Percentiles rank a stretch among this genome's conserved stretches.
Evolutionary conservation across 805 yeast species (phyloP).

Genomic region (Monosporozyma aquatica): DNA sequence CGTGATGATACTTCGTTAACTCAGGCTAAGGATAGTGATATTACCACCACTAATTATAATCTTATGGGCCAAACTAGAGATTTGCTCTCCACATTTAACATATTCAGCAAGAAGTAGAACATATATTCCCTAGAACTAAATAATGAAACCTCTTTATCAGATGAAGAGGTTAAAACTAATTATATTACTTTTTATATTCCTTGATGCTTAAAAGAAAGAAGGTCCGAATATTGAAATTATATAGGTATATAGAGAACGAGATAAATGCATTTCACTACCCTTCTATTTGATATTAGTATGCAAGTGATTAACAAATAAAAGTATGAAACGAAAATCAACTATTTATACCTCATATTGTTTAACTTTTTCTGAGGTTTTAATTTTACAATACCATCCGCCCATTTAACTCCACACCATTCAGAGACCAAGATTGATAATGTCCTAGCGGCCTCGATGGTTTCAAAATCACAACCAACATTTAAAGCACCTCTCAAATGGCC

Average conservation of each 20-base stretch:
- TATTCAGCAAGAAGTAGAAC: slow-evolving; percentile 4
- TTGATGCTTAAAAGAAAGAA: no score
- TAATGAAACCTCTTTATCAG: no score
- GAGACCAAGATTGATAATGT: slow-evolving; percentile 54
- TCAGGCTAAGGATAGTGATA: no score
- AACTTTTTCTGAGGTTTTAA: slow-evolving; percentile 10
- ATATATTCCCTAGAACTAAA: no score
- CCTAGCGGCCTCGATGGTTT: slow-evolving; percentile 53
- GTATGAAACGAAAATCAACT: no score
- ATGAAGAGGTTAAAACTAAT: no score
- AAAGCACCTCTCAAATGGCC: slow-evolving; percentile 85
- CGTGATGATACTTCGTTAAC: no score
- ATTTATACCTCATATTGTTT: slow-evolving; percentile 6
- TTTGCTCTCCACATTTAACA: slow-evolving; percentile 6
- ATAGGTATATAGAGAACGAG: neutral
- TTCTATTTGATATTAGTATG: neutral
- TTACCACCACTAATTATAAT: neutral
- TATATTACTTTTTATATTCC: no score
- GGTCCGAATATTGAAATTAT: no score
- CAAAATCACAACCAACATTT: slow-evolving; percentile 62
- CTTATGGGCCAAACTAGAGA: slow-evolving; percentile 6
- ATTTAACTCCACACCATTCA: slow-evolving; percentile 63
- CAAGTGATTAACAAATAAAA: no score
- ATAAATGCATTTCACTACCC: neutral
- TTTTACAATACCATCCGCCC: slow-evolving; percentile 36